phyloP scores from a whole-genome alignment of 176 grass and related monocot genomes.

The Paspalum vaginatum region DNA sequence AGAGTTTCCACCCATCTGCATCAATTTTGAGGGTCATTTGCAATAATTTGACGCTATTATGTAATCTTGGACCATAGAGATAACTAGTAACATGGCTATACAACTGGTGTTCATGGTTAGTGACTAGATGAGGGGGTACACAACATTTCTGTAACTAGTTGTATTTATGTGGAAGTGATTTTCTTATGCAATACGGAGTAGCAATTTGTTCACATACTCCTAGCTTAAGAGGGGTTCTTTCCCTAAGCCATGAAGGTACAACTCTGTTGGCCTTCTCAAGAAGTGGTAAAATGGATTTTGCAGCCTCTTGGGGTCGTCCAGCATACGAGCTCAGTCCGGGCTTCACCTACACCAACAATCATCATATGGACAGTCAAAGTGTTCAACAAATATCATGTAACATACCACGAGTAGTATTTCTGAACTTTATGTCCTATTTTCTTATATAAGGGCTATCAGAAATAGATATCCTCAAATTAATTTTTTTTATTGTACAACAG shows the following conservation, averaged over 20 bases:
- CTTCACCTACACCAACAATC: slow-evolving; percentile 31
- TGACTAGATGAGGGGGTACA: too few relatives aligned
- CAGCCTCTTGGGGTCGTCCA: slow-evolving; percentile 41
- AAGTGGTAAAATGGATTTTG: slow-evolving; percentile 38
- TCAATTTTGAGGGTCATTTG: background rate
- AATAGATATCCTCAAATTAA: too few relatives aligned
- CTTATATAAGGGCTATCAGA: too few relatives aligned
- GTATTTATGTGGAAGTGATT: background rate
- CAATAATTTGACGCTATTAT: too few relatives aligned
- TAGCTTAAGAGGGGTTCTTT: slow-evolving; percentile 54
- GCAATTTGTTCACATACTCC: slow-evolving; percentile 17
- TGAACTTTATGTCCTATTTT: too few relatives aligned
- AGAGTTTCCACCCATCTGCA: background rate
- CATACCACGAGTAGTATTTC: too few relatives aligned
- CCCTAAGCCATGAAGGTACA: slow-evolving; percentile 34
- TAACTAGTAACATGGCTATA: too few relatives aligned
- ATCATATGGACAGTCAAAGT: background rate
- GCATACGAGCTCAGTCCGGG: slow-evolving; percentile 58
- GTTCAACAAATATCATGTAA: too few relatives aligned
- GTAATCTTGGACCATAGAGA: too few relatives aligned
- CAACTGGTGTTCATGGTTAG: too few relatives aligned
- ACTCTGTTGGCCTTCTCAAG: slow-evolving; percentile 46
- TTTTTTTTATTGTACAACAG: too few relatives aligned
- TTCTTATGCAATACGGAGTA: background rate
- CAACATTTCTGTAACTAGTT: background rate